Evolutionary conservation across 768 basidiomycete genomes (phyloP), one percentile per base, ranked within the genome.

Genomic region (Boletus sensibilis): DNA sequence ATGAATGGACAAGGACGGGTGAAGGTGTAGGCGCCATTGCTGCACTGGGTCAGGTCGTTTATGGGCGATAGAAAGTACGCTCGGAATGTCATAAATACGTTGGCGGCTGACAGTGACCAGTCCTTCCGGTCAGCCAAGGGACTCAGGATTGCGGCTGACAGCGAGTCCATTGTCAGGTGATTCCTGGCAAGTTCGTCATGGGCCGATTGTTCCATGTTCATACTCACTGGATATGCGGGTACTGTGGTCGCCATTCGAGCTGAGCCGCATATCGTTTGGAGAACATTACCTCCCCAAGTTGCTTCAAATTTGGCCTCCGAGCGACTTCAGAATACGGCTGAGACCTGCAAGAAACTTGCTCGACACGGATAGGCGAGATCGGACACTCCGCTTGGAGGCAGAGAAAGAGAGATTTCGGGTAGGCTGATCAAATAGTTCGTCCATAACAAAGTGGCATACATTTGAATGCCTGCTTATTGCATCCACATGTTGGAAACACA

Each of bases 1-100:
- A 46, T 21, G 42, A 38, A 53, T 43, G 53, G 37, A 46, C 13
- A 11, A 50, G 23, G 25, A 50, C n/a, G 37, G 57, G 46, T 41
- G 56, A 52, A 25, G 53, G 25, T 48, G 66, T 50, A 21, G 68
- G 69, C 13, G 62, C 67, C 68, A 69, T 71, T 33, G 46, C 50
- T 50, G 46, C 35, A 37, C 38, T 39, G 52, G 46, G 31, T 34
- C 16, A 31, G 52, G 33, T 49, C 41, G 44, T 43, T 18, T n/a
- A 39, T 43, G 35, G 25, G 18, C n/a, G 34, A 47, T 34, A 31
- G 51, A 41, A 52, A 42, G 23, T 25, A 42, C 29, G 38, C 20
- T 38, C 37, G 9, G 29, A 39, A 51, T 50, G 16, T 61, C 61
- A 70, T 70, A 70, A 57, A 64, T 65, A 69, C 18, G n/a, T 41